Conservation (phyloP, 75 land plant genomes). For the Chamaecyparis obtusa region DNA sequence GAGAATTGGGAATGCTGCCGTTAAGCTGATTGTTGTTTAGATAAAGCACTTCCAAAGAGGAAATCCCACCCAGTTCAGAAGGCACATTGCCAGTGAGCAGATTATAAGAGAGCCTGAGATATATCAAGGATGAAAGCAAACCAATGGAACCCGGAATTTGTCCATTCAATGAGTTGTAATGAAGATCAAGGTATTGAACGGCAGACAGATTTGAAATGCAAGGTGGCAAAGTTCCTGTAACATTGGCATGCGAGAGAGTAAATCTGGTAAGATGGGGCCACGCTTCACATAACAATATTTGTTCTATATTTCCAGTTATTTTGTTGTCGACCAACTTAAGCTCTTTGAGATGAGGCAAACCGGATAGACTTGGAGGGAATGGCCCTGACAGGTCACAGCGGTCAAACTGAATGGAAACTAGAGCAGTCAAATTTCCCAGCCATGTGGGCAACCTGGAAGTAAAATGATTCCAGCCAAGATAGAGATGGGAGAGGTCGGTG, state of each 20-base stretch:
- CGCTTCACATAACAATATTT: too few species aligned
- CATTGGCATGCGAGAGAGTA: neutral
- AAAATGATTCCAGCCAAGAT: too few species aligned
- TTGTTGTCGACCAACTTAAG: too few species aligned
- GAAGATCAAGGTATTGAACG: neutral
- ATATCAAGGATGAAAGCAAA: neutral
- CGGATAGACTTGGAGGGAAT: too few species aligned
- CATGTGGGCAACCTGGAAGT: too few species aligned
- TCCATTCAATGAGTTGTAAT: neutral
- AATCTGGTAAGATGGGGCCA: neutral
- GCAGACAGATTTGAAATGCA: neutral
- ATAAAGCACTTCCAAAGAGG: neutral
- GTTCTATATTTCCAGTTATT: too few species aligned
- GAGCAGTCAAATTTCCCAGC: too few species aligned
- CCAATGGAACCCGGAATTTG: neutral
- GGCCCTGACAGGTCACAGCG: too few species aligned
- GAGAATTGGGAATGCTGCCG: neutral
- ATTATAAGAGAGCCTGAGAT: neutral
- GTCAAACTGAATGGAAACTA: too few species aligned
- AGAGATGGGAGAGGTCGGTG: too few species aligned
- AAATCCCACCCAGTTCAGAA: neutral
- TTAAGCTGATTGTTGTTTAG: neutral
- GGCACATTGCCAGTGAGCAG: neutral
- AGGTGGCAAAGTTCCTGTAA: neutral
- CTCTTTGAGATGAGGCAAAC: too few species aligned